Evolutionary conservation across 768 basidiomycete genomes (phyloP).

Genomic region (Gloeostereum incarnatum): DNA sequence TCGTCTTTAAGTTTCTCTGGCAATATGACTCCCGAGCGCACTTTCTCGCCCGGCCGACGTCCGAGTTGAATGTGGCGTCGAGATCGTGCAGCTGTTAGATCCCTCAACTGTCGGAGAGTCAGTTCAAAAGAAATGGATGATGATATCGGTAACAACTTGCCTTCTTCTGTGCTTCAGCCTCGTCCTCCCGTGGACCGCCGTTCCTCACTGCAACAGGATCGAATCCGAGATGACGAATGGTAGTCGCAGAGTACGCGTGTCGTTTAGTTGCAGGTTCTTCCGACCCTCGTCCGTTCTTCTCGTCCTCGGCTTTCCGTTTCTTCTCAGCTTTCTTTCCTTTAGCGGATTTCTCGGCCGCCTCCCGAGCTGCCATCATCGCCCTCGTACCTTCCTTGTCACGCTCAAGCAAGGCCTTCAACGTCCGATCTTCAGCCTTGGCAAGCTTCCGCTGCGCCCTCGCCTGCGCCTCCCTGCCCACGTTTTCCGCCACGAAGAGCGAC

Average conservation of each 20-base stretch:
- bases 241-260: slow-evolving; percentile 50
- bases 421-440: slow-evolving; percentile 49
- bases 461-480: slow-evolving; percentile 72
- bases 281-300: slow-evolving; percentile 9
- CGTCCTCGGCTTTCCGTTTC: slow-evolving; percentile 9
- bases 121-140: not conserved
- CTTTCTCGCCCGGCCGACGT: slow-evolving; percentile 51
- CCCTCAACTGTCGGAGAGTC: slow-evolving; percentile 34
- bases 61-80: slow-evolving; percentile 47
- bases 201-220: slow-evolving; percentile 54
- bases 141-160: slow-evolving; percentile 22
- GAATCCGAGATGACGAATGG: slow-evolving; percentile 71
- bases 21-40: slow-evolving; percentile 49
- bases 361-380: slow-evolving; percentile 51
- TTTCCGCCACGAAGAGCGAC: slow-evolving; percentile 53
- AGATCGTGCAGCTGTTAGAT: slow-evolving; percentile 45
- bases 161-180: slow-evolving; percentile 44
- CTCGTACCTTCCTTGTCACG: slow-evolving; percentile 63
- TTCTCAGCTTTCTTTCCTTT: slow-evolving; percentile 10
- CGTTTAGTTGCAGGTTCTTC: slow-evolving; percentile 18
- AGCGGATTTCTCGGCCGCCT: slow-evolving; percentile 21
- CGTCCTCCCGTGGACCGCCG: slow-evolving; percentile 32
- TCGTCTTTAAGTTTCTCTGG: too few relatives aligned
- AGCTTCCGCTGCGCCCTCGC: slow-evolving; percentile 61
- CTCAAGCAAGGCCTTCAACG: slow-evolving; percentile 50